phyloP scores from a whole-genome alignment of 305 asterid genomes.

The Striga hermonthica region DNA sequence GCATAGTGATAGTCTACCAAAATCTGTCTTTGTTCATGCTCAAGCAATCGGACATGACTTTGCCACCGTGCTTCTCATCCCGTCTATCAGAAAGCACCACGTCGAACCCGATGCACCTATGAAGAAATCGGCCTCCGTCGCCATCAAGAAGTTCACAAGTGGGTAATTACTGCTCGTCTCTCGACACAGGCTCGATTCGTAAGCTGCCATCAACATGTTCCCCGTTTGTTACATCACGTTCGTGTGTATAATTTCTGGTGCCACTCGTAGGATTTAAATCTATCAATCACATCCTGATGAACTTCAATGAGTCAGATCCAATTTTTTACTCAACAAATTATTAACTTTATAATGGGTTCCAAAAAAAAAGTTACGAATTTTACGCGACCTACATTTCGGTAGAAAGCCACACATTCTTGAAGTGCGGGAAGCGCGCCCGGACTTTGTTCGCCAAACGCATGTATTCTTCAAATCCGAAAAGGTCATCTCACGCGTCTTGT shows the following conservation, averaged over 20 bases:
- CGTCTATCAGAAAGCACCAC: slow-evolving; percentile 87
- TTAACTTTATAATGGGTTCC: too few species aligned
- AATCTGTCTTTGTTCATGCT: slow-evolving; percentile 92
- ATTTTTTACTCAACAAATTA: not conserved
- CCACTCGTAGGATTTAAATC: slow-evolving; percentile 44
- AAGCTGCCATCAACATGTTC: slow-evolving; percentile 73
- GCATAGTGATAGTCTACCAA: slow-evolving; percentile 57
- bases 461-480: slow-evolving; percentile 75
- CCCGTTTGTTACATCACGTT: slow-evolving; percentile 79
- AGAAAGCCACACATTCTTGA: too few species aligned
- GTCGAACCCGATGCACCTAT: slow-evolving; percentile 88
- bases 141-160: slow-evolving; percentile 89
- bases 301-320: not conserved
- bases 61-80: slow-evolving; percentile 95
- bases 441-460: slow-evolving; percentile 68
- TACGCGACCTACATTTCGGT: too few species aligned
- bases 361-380: slow-evolving; percentile 99
- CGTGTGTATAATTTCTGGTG: slow-evolving; percentile 77
- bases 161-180: slow-evolving; percentile 26
- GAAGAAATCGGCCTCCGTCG: slow-evolving; percentile 89
- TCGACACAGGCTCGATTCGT: slow-evolving; percentile 88
- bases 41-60: slow-evolving; percentile 89
- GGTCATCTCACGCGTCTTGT: slow-evolving; percentile 96
- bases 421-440: slow-evolving; percentile 63
- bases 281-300: slow-evolving; percentile 62